Base-by-base conservation (phyloP, 768 basidiomycete species). In the Rhizopogon roseolus region DNA sequence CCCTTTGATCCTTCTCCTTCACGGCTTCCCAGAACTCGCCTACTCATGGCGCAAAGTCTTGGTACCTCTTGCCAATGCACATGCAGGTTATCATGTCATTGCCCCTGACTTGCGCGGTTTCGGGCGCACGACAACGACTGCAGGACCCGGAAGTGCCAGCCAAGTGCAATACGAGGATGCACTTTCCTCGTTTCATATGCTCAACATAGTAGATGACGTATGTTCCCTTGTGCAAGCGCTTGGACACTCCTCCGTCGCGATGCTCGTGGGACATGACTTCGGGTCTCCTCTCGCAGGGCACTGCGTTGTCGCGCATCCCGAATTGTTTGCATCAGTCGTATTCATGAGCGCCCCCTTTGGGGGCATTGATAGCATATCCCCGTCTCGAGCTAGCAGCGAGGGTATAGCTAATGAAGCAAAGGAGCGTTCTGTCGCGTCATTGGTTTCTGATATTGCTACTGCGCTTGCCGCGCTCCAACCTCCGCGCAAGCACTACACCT, bases 21-120 rank as follows among this genome's bases (percentile, higher is more conserved):
- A 86, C 56, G 85, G 84, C 40, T 86, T 86, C 62, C 84, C 84
- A 9, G 84, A 86, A 60, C 72, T 86, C 6, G 77, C 83, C 2
- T 83, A 80, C 61, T 85, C 82, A 7, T 86, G 82, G 82, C 73
- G 85, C 13, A 81, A 82, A 55, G 54, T 85, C 36, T 72, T 86
- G 32, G 59, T 66, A 0, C 81, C 81, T 0, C 72, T 86, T 25
- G 63, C 79, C 0, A 58, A 66, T 5, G 70, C 72, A 2, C 60
- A 39, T 46, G 32, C 43, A 19, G 84, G 84, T 1, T 85, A 78
- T 65, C 74, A 78, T 50, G 83, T 85, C 61, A 78, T 86, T 42
- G 84, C 84, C 0, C 82, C 82, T 6, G 85, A 88, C 60, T 71
- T 78, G 43, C 71, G 85, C 29, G 83, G 84, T 0, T 80, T 72